phyloP scores from a whole-genome alignment of 805 yeast genomes.

The Starmera pachycereana region DNA sequence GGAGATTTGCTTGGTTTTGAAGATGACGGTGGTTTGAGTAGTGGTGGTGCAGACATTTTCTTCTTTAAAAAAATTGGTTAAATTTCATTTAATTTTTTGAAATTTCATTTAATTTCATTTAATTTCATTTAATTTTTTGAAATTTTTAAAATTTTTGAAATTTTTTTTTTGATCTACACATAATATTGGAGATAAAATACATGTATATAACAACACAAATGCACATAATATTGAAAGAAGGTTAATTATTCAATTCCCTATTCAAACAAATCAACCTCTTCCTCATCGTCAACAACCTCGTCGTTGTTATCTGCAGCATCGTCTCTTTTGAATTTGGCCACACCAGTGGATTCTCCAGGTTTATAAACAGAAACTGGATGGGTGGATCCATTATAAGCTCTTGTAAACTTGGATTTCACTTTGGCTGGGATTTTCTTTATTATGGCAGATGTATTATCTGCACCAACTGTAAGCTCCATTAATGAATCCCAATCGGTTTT shows the following conservation, averaged over 20 bases:
- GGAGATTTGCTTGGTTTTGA: no score
- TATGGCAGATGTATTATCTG: constrained; percentile 30
- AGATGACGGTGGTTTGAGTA: constrained; percentile 34
- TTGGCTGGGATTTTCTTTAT: constrained; percentile 61
- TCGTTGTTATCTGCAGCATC: constrained; percentile 7
- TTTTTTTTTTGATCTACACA: no score
- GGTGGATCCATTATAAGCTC: constrained; percentile 60
- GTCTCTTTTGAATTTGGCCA: constrained; percentile 12
- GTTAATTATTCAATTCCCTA: neutral
- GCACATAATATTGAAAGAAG: no score
- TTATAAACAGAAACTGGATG: constrained; percentile 85
- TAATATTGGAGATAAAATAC: no score
- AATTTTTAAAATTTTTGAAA: no score
- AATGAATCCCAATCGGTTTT: constrained; percentile 89
- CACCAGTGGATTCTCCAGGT: constrained; percentile 50
- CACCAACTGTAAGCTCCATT: constrained; percentile 76
- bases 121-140: no score
- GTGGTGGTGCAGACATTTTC: constrained; percentile 27
- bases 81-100: no score
- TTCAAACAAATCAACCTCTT: constrained; percentile 4
- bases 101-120: no score
- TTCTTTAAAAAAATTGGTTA: no score
- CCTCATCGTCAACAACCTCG: constrained; percentile 9
- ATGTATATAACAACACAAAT: no score
- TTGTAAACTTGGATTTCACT: constrained; percentile 79